Conservation (phyloP, 495 filamentous ascomycete genomes). For the Lophium mytilinum region DNA sequence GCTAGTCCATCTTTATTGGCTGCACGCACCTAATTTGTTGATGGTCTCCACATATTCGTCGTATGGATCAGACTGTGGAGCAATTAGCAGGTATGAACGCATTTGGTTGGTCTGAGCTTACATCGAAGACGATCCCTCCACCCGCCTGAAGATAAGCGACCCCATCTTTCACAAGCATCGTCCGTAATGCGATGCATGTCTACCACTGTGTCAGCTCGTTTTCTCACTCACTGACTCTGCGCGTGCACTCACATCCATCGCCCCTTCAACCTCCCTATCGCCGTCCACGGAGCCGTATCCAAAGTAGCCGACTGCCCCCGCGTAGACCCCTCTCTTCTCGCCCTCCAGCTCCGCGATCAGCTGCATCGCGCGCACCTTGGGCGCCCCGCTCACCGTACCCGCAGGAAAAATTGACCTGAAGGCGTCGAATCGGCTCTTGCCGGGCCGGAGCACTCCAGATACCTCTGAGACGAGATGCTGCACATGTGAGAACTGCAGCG, state of each 20-base stretch:
- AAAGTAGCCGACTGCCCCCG: constrained; percentile 93
- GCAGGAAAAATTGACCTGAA: constrained; percentile 90
- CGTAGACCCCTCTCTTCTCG: constrained; percentile 92
- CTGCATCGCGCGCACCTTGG: constrained; percentile 95
- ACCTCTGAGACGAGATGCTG: constrained; percentile 96
- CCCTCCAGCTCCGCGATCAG: constrained; percentile 88
- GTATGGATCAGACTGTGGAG: too few relatives aligned
- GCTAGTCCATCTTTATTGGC: neutral
- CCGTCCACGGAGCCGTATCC: constrained; percentile 53
- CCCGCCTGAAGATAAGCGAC: constrained; percentile 87
- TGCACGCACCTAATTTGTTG: constrained; percentile 84
- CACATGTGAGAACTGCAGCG: constrained; percentile 77
- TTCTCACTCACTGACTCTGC: neutral
- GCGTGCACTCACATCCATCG: constrained; percentile 59
- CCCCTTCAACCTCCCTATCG: constrained; percentile 51
- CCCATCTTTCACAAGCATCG: constrained; percentile 89
- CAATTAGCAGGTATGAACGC: too few relatives aligned
- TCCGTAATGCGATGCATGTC: constrained; percentile 74
- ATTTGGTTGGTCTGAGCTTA: too few relatives aligned
- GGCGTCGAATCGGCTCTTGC: constrained; percentile 87
- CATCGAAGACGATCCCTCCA: constrained; percentile 97
- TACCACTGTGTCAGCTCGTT: constrained; percentile 4
- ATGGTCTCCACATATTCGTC: constrained; percentile 97
- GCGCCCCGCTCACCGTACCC: constrained; percentile 77
- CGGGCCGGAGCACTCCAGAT: constrained; percentile 71